Percentiles rank a stretch among this genome's conserved stretches.
These are phyloP conservation scores for Nakazawaea populi DNA, from an alignment of 805 yeast genomes.

Conservation along the genomic window DNA sequence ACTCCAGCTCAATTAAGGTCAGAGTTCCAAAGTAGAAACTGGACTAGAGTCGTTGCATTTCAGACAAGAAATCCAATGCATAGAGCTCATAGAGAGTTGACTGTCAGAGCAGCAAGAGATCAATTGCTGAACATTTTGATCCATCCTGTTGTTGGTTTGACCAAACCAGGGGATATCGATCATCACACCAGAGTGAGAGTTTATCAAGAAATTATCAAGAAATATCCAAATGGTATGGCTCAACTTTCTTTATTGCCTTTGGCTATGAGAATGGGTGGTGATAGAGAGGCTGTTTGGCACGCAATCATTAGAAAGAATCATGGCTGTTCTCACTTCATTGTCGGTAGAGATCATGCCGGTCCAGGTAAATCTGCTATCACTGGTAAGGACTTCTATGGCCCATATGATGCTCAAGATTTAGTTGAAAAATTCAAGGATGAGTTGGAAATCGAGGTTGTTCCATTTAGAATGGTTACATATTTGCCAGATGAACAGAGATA, in stretches of 20 bases:
- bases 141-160: constrained; percentile 95
- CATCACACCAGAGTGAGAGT: constrained; percentile 97
- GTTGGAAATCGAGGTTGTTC: constrained; percentile 84
- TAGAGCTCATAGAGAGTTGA: constrained; percentile 94
- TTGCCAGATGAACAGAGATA: constrained; percentile 93
- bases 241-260: constrained; percentile 81
- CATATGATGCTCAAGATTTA: constrained; percentile 91
- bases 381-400: constrained; percentile 94
- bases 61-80: constrained; percentile 99
- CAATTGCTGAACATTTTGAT: constrained; percentile 82
- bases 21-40: constrained; percentile 74
- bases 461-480: constrained; percentile 95
- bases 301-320: constrained; percentile 93
- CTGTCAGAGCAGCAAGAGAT: constrained; percentile 94
- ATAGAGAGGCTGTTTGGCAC: constrained; percentile 97
- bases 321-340: constrained; percentile 96
- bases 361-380: constrained; percentile 79
- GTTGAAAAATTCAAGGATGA: constrained; percentile 73
- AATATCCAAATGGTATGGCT: constrained; percentile 93
- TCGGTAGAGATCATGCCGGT: constrained; percentile 98
- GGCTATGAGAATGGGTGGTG: constrained; percentile 99
- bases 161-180: constrained; percentile 97
- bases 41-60: constrained; percentile 92
- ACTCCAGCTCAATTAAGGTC: constrained; percentile 87
- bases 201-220: constrained; percentile 84